These are phyloP conservation scores for Nyctanthes arbortristis DNA, from an alignment of 257 asterid genomes.

Conservation along the genomic window DNA sequence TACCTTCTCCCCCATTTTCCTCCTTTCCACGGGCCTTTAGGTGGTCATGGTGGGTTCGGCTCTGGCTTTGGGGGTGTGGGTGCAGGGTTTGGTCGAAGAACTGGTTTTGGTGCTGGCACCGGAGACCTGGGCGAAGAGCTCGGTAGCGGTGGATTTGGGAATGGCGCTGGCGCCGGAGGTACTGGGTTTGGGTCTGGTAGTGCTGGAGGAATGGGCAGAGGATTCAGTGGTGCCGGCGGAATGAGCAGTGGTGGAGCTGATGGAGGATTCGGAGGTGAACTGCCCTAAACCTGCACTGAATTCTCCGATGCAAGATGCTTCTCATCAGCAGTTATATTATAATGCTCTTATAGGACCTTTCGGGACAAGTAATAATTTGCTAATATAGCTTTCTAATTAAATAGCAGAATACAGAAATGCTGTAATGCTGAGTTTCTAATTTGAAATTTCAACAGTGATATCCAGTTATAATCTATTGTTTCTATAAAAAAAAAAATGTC, in stretches of 20 bases:
- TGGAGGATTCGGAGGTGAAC: slow-evolving; percentile 14
- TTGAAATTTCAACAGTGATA: too few relatives aligned
- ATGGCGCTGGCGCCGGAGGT: slow-evolving; percentile 18
- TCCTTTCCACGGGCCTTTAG: slow-evolving; percentile 20
- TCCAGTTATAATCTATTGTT: background rate
- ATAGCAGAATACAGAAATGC: background rate
- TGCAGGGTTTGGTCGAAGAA: slow-evolving; percentile 8
- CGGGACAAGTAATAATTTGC: background rate
- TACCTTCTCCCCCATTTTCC: slow-evolving; percentile 33
- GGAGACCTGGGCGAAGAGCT: too few relatives aligned
- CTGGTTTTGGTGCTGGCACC: slow-evolving; percentile 16
- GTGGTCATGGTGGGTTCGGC: slow-evolving; percentile 16
- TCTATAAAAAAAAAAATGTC: background rate
- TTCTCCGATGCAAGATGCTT: background rate
- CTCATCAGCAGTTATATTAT: background rate
- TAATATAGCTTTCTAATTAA: background rate
- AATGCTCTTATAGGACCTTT: background rate
- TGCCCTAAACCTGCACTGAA: background rate
- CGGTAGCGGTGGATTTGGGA: too few relatives aligned
- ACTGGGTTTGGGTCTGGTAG: slow-evolving; percentile 12
- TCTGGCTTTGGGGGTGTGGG: background rate
- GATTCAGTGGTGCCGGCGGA: slow-evolving; percentile 17
- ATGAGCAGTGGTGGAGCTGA: slow-evolving; percentile 21
- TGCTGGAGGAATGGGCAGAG: too few relatives aligned
- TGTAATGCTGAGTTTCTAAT: background rate